Evolutionary conservation across 768 basidiomycete species (phyloP), one percentile per base, ranked within the genome.

Genomic region (Rhizopogon sp.): DNA sequence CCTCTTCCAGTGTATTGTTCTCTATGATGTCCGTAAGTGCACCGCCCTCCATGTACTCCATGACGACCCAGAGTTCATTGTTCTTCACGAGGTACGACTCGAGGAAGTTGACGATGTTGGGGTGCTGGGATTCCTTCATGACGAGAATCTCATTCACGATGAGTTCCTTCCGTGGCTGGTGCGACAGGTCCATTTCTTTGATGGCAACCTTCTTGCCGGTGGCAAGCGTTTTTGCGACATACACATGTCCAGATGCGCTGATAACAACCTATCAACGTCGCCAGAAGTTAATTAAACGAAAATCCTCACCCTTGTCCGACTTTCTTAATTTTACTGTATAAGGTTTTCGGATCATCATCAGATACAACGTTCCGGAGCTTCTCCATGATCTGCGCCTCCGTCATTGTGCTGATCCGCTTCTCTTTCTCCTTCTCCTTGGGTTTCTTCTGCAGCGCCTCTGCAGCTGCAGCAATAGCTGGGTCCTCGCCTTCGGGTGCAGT

Each of bases 41-140:
- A 40, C 97, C 95, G 51, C 94, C 94, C 71, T 98, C 94, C 94
- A 98, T 98, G 67, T 91, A 96, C 74, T 98, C 94, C 94, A 96
- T 98, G 56, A 96, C 93, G 43, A 97, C 93, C 94, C 94, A 98
- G 22, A 97, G 81, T 66, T 96, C 93, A 51, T 80, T 87, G 67
- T 78, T 87, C 72, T 88, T 89, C 52, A 97, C 83, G 43, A 98
- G 81, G 70, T 94, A 97, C 22, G 90, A 84, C 6, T 96, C 90
- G 41, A 96, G 72, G 73, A 92, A 98, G 72, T 96, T 96, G 76
- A 98, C 94, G 55, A 98, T 95, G 65, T 97, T 98, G 31, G 93
- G 92, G 68, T 97, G 94, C 59, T 94, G 92, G 28, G 91, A 93
- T 71, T 95, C 97, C 70, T 94, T 96, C 96, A 99, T 98, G 62